These are phyloP conservation scores for Mortierella sp. DNA, from an alignment of 371 early-diverging fungal species.

Conservation along the genomic window DNA sequence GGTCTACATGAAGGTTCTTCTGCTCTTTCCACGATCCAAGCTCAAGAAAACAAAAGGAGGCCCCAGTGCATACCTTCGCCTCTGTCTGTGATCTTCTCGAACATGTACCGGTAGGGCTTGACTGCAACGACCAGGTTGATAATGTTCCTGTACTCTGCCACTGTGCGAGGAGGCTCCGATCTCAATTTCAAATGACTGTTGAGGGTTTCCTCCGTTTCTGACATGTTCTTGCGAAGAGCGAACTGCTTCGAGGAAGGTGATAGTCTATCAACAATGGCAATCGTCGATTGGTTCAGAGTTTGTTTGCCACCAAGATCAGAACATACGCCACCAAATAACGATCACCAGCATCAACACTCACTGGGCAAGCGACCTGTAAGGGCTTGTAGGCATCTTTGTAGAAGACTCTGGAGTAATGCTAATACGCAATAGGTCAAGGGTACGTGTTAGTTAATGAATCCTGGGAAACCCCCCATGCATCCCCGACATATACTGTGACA, in stretches of 20 bases:
- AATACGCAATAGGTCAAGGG: background rate
- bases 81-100: slow-evolving; percentile 82
- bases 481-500: background rate
- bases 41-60: too few relatives aligned
- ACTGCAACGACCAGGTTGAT: slow-evolving; percentile 65
- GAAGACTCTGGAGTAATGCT: slow-evolving; percentile 14
- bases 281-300: background rate
- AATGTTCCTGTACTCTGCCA: slow-evolving; percentile 36
- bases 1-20: background rate
- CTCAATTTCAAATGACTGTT: slow-evolving; percentile 32
- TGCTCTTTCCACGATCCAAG: background rate
- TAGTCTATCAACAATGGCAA: slow-evolving; percentile 8
- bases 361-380: slow-evolving; percentile 20
- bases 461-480: background rate
- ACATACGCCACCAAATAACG: background rate
- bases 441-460: background rate
- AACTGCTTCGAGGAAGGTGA: slow-evolving; percentile 43
- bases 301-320: background rate
- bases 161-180: slow-evolving; percentile 9
- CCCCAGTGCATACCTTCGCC: slow-evolving; percentile 65
- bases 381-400: slow-evolving; percentile 9
- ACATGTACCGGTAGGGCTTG: slow-evolving; percentile 88
- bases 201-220: slow-evolving; percentile 36
- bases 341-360: background rate
- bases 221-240: slow-evolving; percentile 34